Conservation (phyloP, 139 green algal species). For the Coelastrella sp. region DNA sequence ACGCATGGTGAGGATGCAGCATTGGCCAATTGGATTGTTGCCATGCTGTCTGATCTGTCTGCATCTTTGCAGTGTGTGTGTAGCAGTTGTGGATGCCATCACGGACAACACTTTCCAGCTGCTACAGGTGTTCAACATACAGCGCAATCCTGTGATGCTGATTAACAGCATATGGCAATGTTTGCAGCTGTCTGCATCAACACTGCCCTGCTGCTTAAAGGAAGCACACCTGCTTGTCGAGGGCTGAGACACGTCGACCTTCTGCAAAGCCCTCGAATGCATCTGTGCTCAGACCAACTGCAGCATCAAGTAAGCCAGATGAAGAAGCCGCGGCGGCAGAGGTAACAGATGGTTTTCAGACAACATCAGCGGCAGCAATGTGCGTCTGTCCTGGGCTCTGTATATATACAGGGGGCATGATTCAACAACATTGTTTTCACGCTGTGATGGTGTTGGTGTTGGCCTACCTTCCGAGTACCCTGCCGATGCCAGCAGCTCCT, state of each 20-base stretch:
- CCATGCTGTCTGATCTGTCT: too few species aligned
- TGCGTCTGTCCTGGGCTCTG: too few species aligned
- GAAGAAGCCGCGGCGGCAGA: background rate
- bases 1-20: background rate
- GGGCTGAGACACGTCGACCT: constrained; percentile 8
- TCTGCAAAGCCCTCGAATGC: constrained; percentile 28
- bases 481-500: constrained; percentile 35
- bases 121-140: too few species aligned
- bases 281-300: constrained; percentile 13
- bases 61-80: background rate
- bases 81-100: background rate
- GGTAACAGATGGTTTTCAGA: background rate
- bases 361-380: background rate
- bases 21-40: background rate
- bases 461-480: constrained; percentile 15
- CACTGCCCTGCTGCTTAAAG: too few species aligned
- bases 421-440: background rate
- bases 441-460: background rate
- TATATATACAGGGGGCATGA: too few species aligned
- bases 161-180: too few species aligned
- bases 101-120: too few species aligned
- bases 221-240: constrained; percentile 36
- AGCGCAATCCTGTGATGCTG: too few species aligned
- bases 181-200: too few species aligned
- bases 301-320: background rate